Percentiles rank a stretch among this genome's conserved stretches.
Conservation (phyloP, 2,329 filamentous ascomycete genomes). For the Xylaria sp. region DNA sequence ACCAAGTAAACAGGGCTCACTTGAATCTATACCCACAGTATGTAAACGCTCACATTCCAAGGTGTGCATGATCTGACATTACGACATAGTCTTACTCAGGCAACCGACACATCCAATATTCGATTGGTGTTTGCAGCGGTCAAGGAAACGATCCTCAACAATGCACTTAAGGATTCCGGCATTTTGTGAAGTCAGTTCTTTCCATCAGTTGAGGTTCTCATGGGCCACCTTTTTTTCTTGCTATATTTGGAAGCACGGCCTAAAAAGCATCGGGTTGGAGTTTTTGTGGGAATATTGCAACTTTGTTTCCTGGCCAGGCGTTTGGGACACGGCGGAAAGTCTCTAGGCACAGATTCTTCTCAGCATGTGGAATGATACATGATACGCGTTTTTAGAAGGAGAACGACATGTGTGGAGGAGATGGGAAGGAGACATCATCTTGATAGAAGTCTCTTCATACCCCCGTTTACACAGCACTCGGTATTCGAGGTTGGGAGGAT, state of each 20-base stretch:
- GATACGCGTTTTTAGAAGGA: constrained; percentile 33
- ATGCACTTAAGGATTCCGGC: constrained; percentile 96
- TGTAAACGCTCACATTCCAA: constrained; percentile 53
- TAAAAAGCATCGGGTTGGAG: constrained; percentile 47
- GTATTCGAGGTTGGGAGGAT: constrained; percentile 33
- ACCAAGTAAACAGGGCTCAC: constrained; percentile 96
- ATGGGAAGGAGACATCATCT: constrained; percentile 35
- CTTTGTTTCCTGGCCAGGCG: constrained; percentile 47
- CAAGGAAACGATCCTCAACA: constrained; percentile 98
- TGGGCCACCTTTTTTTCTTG: constrained; percentile 29
- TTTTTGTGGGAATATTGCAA: constrained; percentile 40
- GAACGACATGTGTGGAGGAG: constrained; percentile 27
- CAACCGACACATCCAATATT: constrained; percentile 98
- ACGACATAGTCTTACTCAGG: constrained; percentile 84
- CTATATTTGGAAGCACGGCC: constrained; percentile 36
- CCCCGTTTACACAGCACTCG: constrained; percentile 22
- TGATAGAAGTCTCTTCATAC: constrained; percentile 34
- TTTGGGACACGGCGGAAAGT: constrained; percentile 42
- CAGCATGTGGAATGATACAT: constrained; percentile 40
- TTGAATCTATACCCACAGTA: constrained; percentile 98
- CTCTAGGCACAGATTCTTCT: constrained; percentile 41
- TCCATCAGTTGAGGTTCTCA: constrained; percentile 24
- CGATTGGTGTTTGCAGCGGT: constrained; percentile 97
- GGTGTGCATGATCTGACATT: constrained; percentile 37
- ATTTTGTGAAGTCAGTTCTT: constrained; percentile 73